Conservation (phyloP, 768 basidiomycete species). For the Panus rudis region DNA sequence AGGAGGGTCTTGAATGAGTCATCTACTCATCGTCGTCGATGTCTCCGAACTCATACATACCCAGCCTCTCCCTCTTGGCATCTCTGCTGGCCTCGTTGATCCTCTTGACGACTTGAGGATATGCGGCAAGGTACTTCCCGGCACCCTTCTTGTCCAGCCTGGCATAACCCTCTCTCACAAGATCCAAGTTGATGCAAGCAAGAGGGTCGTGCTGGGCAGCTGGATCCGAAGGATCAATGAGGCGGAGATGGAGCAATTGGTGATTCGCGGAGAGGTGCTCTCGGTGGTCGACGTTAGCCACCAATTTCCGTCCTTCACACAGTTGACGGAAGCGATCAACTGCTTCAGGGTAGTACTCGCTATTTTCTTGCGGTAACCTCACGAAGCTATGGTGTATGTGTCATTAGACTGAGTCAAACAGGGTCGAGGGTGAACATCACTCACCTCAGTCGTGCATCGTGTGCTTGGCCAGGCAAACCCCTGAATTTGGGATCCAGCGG, state of each 20-base stretch:
- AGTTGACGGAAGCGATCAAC: slow-evolving; percentile 78
- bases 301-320: slow-evolving; percentile 89
- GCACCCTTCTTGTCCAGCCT: slow-evolving; percentile 71
- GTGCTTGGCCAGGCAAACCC: slow-evolving; percentile 85
- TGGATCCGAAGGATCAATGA: slow-evolving; percentile 85
- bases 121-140: slow-evolving; percentile 62
- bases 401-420: not conserved
- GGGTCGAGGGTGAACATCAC: slow-evolving; percentile 6
- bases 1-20: too few species aligned
- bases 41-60: slow-evolving; percentile 92
- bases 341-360: slow-evolving; percentile 84
- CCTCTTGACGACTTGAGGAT: slow-evolving; percentile 61
- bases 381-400: slow-evolving; percentile 60
- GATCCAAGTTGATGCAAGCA: slow-evolving; percentile 81
- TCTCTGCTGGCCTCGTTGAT: slow-evolving; percentile 51
- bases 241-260: slow-evolving; percentile 71
- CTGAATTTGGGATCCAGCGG: slow-evolving; percentile 90
- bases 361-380: slow-evolving; percentile 70
- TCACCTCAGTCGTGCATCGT: slow-evolving; percentile 86
- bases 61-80: slow-evolving; percentile 69
- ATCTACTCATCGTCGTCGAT: slow-evolving; percentile 81
- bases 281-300: slow-evolving; percentile 89
- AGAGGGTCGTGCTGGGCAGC: slow-evolving; percentile 57
- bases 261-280: too few species aligned
- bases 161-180: slow-evolving; percentile 84